These are phyloP conservation scores for Alliaria petiolata DNA, from an alignment of 345 rosid species.

Conservation along the genomic window DNA sequence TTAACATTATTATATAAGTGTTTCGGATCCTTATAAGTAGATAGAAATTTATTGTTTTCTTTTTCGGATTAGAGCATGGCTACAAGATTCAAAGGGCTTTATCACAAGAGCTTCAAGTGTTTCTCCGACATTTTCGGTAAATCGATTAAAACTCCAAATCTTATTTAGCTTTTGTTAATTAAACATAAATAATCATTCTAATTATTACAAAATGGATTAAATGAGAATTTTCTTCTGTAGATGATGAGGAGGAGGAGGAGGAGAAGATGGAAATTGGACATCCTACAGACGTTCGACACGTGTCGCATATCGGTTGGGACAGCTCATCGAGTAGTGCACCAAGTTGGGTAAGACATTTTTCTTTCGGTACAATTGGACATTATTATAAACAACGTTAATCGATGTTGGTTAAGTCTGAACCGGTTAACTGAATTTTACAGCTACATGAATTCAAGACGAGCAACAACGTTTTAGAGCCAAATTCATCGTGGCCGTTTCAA, in stretches of 20 bases:
- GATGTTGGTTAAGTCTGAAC: neutral
- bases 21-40: neutral
- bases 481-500: slow-evolving; percentile 74
- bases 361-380: too few relatives aligned
- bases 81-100: slow-evolving; percentile 76
- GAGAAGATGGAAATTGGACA: slow-evolving; percentile 90
- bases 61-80: slow-evolving; percentile 42
- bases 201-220: slow-evolving; percentile 9
- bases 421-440: slow-evolving; percentile 35
- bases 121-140: slow-evolving; percentile 77
- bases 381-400: neutral
- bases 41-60: neutral
- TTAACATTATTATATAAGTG: neutral
- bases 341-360: slow-evolving; percentile 65
- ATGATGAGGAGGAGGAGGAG: slow-evolving; percentile 27
- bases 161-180: neutral
- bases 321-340: slow-evolving; percentile 69
- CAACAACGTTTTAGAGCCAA: slow-evolving; percentile 40
- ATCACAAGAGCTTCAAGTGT: slow-evolving; percentile 71
- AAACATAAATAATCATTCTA: neutral
- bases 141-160: neutral
- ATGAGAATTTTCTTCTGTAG: slow-evolving; percentile 34
- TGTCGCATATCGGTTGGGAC: slow-evolving; percentile 96
- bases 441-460: slow-evolving; percentile 65
- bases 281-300: slow-evolving; percentile 93